Conservation (phyloP, 1,284 basidiomycete species). For the Polyporus tsugae region DNA sequence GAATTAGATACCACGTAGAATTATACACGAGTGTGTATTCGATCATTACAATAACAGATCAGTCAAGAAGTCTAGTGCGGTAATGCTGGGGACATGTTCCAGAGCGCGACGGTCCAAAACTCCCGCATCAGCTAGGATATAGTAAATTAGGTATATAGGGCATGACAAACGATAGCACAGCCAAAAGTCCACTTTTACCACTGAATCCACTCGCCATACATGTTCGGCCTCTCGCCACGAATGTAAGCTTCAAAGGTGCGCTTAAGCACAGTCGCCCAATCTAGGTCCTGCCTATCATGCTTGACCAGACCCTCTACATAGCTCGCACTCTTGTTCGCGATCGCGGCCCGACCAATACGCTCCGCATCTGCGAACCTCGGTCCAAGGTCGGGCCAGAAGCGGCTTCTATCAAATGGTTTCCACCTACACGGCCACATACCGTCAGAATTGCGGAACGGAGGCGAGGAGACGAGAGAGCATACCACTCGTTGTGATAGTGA, state of each 20-base stretch:
- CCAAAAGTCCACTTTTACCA: constrained; percentile 54
- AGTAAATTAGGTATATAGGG: background rate
- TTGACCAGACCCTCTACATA: constrained; percentile 48
- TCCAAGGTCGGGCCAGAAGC: constrained; percentile 94
- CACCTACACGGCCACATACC: constrained; percentile 64
- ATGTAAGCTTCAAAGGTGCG: constrained; percentile 91
- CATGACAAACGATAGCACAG: background rate
- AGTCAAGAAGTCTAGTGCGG: background rate
- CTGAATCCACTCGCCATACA: constrained; percentile 89
- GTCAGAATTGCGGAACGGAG: constrained; percentile 12
- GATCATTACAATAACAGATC: background rate
- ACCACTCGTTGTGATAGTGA: constrained; percentile 66
- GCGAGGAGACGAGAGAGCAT: constrained; percentile 23
- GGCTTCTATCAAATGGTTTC: constrained; percentile 88
- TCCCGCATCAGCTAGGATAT: background rate
- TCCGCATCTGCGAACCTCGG: constrained; percentile 80
- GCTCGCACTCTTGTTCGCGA: constrained; percentile 32
- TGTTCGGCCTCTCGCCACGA: constrained; percentile 87
- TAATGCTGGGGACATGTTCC: background rate
- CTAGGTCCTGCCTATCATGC: constrained; percentile 77
- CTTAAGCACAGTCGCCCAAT: constrained; percentile 92
- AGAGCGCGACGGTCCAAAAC: background rate
- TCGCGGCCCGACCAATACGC: constrained; percentile 56
- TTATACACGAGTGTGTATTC: background rate
- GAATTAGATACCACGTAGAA: constrained; percentile 6